Evolutionary conservation across 805 yeast species (phyloP).

Genomic region (Candida odintsovae): DNA sequence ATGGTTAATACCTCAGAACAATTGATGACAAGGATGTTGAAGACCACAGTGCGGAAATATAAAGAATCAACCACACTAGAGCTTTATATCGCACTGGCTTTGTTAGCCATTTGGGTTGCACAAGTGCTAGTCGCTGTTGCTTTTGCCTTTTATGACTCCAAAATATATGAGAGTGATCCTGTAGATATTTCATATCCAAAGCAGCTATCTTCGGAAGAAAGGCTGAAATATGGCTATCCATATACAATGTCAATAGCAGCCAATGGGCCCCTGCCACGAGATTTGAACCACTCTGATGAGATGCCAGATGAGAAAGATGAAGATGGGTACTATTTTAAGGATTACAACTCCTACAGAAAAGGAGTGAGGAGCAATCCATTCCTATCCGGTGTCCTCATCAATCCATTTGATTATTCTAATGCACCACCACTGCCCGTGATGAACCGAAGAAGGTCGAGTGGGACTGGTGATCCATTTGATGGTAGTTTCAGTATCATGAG

Average conservation of each 20-base stretch:
- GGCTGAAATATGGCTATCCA: conserved; percentile 17
- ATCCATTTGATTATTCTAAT: not conserved
- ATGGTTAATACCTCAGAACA: conserved; percentile 18
- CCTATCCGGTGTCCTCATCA: not conserved
- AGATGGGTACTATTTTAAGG: not conserved
- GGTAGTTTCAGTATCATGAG: not conserved
- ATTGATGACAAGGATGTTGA: conserved; percentile 21
- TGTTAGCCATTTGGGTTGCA: conserved; percentile 43
- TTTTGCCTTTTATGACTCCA: conserved; percentile 1
- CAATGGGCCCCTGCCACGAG: not conserved
- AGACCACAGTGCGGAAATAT: conserved; percentile 28
- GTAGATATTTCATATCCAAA: conserved; percentile 16
- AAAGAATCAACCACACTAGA: conserved; percentile 37
- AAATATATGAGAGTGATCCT: not conserved
- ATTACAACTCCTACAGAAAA: not conserved
- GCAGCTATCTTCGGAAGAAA: conserved; percentile 13
- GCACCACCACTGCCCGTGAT: not conserved
- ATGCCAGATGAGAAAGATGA: not conserved
- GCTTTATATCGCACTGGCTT: conserved; percentile 37
- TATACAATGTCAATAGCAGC: conserved; percentile 8
- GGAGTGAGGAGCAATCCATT: not conserved
- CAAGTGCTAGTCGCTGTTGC: conserved; percentile 37
- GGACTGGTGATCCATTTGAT: not conserved
- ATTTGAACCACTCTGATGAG: not conserved
- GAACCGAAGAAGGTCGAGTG: not conserved